phyloP scores from a whole-genome alignment of 2,329 filamentous ascomycete genomes.

The Ustulina deusta region DNA sequence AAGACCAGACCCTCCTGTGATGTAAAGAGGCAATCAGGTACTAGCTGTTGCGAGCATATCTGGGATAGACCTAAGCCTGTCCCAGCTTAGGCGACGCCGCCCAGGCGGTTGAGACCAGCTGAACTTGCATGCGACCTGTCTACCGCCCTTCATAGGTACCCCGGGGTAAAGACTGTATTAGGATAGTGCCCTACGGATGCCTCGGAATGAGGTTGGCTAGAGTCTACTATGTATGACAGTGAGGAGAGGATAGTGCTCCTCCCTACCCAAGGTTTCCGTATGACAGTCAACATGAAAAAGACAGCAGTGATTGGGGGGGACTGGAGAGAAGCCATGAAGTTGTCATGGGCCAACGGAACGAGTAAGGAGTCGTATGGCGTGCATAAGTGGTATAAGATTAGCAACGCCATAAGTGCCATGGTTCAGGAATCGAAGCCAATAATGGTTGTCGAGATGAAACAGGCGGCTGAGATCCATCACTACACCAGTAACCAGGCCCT shows the following conservation, averaged over 20 bases:
- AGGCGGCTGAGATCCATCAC: background rate
- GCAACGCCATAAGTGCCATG: background rate
- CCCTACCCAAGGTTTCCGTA: too few species aligned
- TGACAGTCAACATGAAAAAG: background rate
- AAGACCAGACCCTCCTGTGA: background rate
- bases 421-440: constrained; percentile 7
- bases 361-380: too few species aligned
- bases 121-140: constrained; percentile 4
- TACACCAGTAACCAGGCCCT: background rate
- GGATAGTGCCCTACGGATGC: background rate
- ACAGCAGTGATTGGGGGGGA: background rate
- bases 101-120: constrained; percentile 15
- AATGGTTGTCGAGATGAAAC: constrained; percentile 7
- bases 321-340: background rate
- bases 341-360: background rate
- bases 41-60: background rate
- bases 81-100: constrained; percentile 3
- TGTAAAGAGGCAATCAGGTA: background rate
- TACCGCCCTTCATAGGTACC: background rate
- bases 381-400: background rate
- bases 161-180: constrained; percentile 1
- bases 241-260: background rate
- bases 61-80: background rate
- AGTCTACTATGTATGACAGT: background rate
- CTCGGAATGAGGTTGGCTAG: background rate